These are phyloP conservation scores for Epichloe sp. DNA, from an alignment of 2,329 filamentous ascomycete genomes.

Conservation along the genomic window DNA sequence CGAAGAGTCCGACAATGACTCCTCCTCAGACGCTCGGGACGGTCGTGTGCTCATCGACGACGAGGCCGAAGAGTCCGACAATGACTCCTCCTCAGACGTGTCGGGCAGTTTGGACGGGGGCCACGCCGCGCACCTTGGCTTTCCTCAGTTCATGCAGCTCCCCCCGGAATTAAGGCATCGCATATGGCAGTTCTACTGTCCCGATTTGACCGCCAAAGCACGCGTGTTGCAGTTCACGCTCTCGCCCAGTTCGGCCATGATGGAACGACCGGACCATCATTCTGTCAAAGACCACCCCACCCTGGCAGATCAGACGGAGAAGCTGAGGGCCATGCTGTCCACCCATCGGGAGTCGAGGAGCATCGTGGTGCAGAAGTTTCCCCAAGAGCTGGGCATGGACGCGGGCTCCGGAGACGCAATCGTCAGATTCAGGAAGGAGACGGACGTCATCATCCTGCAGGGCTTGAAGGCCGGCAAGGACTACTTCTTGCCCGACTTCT, in stretches of 20 bases:
- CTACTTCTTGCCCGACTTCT: constrained; percentile 14
- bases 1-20: background rate
- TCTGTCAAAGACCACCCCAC: constrained; percentile 11
- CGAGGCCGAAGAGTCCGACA: no score
- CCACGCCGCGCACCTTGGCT: constrained; percentile 1
- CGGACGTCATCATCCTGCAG: constrained; percentile 18
- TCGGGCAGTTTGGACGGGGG: background rate
- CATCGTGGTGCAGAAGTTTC: constrained; percentile 18
- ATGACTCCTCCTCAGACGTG: background rate
- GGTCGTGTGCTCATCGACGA: no score
- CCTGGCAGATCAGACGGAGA: constrained; percentile 17
- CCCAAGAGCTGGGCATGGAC: constrained; percentile 19
- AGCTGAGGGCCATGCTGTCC: constrained; percentile 18
- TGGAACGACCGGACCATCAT: constrained; percentile 5
- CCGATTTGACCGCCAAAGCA: constrained; percentile 12
- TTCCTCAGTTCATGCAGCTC: constrained; percentile 15
- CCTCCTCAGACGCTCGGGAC: no score
- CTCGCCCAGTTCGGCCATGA: background rate
- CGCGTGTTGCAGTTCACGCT: constrained; percentile 11
- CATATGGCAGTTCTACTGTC: constrained; percentile 22
- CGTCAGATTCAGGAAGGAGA: constrained; percentile 17
- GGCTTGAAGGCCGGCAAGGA: constrained; percentile 2
- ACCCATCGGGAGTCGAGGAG: constrained; percentile 23
- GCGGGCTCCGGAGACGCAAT: constrained; percentile 11
- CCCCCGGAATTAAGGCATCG: constrained; percentile 21